Evolutionary conservation across 352 stramenopile species (phyloP).

Genomic region (Aphanomyces euteiches): DNA sequence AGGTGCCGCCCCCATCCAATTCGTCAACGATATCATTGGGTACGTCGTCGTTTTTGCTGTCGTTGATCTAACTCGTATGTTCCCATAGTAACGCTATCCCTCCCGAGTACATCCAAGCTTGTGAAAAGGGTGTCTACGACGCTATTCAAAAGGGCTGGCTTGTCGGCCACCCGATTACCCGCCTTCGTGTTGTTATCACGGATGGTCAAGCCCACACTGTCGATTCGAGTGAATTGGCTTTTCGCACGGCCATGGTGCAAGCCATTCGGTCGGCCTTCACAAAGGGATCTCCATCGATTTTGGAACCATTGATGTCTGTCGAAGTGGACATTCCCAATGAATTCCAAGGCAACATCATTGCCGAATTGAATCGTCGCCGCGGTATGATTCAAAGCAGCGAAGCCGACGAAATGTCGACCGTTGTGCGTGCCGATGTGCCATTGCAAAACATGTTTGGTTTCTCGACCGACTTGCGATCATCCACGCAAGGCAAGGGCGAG

Average conservation of each 20-base stretch:
- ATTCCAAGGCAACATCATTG: conserved; percentile 94
- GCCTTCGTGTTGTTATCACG: conserved; percentile 81
- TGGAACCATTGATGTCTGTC: conserved; percentile 97
- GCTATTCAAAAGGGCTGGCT: conserved; percentile 94
- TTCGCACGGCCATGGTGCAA: conserved; percentile 94
- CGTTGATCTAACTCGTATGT: neutral
- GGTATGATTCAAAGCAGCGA: conserved; percentile 96
- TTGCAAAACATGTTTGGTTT: conserved; percentile 99
- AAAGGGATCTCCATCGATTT: conserved; percentile 88
- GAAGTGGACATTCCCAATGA: conserved; percentile 93
- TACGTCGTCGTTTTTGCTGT: conserved; percentile 6
- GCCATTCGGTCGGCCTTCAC: conserved; percentile 94
- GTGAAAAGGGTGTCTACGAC: conserved; percentile 96
- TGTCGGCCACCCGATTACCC: conserved; percentile 93
- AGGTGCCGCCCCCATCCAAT: conserved; percentile 84
- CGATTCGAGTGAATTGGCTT: conserved; percentile 98
- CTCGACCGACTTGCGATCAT: conserved; percentile 94
- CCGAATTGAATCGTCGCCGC: conserved; percentile 91
- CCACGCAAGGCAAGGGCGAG: conserved; percentile 97
- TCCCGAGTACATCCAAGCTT: conserved; percentile 97
- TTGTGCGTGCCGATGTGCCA: conserved; percentile 92
- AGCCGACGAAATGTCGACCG: conserved; percentile 91
- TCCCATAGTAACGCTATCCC: conserved; percentile 90
- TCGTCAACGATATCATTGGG: conserved; percentile 97
- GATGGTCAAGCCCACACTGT: conserved; percentile 95